Base-by-base conservation (phyloP, 164 flowering plant species). In the Stephania japonica region DNA sequence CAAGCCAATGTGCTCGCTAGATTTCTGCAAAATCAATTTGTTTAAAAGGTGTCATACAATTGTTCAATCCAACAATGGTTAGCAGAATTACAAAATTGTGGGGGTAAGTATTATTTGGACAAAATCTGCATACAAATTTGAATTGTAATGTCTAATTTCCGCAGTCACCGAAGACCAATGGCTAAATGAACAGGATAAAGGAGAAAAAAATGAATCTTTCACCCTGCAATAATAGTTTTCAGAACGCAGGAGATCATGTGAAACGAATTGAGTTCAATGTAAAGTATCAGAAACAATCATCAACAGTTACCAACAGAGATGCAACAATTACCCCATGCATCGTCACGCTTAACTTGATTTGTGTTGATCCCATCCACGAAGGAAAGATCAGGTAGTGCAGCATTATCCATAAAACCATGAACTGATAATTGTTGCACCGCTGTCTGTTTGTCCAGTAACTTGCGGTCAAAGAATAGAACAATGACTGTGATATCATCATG, bases 401-500 rank as follows among this genome's bases (percentile, higher is more conserved):
- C 83, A 7, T 84, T 69, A 70, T 87, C 84, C 0, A 72, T 32
- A 50, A 86, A 87, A 18, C 94, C 89, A 73, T 81, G 72, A 1
- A 88, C 66, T 0, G 97, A 88, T 27, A 86, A 59, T 68, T 84
- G 85, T 5, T 88, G 85, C 4, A 81, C 78, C n/a, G 77, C 16
- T 4, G 9, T 18, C 1, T 59, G 75, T 19, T 75, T 72, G 41
- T 78, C 85, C 62, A 77, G 75, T 83, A 82, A 70, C 11, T 83
- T 87, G 44, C 86, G 87, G 75, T 93, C 95, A 25, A 93, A 66
- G 72, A 84, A 93, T 72, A 90, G 43, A 44, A 93, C 97, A 9
- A 93, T 85, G 7, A 93, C 90, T 0, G 91, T 82, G 18, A 93
- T 90, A 77, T 93, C 98, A 80, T 93, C 98, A 69, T 93, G 94